Conservation (phyloP, 2,329 filamentous ascomycete genomes). For the Pseudogymnoascus sp. region DNA sequence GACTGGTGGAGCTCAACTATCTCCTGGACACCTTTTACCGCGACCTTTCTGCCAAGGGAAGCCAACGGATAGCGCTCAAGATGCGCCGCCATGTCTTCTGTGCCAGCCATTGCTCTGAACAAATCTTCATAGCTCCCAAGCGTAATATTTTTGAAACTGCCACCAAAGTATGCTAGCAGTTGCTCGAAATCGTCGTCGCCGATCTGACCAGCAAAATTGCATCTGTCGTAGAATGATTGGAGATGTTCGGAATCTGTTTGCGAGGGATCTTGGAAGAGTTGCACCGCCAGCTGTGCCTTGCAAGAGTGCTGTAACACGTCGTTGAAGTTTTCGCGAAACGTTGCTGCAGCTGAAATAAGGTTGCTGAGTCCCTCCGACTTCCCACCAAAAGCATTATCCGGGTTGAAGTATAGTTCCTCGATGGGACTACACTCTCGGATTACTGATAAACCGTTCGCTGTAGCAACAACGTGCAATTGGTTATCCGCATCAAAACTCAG, state of each 20-base stretch:
- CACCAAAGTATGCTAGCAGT: constrained; percentile 61
- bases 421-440: constrained; percentile 71
- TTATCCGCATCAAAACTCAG: constrained; percentile 64
- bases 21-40: constrained; percentile 73
- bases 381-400: constrained; percentile 38
- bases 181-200: constrained; percentile 72
- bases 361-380: constrained; percentile 48
- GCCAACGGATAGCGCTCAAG: constrained; percentile 45
- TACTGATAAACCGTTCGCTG: constrained; percentile 71
- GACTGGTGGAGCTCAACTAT: constrained; percentile 63
- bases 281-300: constrained; percentile 57
- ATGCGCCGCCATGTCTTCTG: constrained; percentile 27
- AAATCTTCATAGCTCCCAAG: constrained; percentile 47
- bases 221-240: constrained; percentile 68
- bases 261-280: constrained; percentile 67
- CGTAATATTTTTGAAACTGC: constrained; percentile 52
- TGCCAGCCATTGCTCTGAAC: constrained; percentile 38
- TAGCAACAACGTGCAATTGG: constrained; percentile 74
- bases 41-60: constrained; percentile 65
- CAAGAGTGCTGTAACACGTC: constrained; percentile 61
- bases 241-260: constrained; percentile 66
- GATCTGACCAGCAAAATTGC: constrained; percentile 69
- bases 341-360: constrained; percentile 60
- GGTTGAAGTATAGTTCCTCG: constrained; percentile 69
- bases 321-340: constrained; percentile 63